Conservation (phyloP, 306 rosid genomes). For the Prunus mongolica region DNA sequence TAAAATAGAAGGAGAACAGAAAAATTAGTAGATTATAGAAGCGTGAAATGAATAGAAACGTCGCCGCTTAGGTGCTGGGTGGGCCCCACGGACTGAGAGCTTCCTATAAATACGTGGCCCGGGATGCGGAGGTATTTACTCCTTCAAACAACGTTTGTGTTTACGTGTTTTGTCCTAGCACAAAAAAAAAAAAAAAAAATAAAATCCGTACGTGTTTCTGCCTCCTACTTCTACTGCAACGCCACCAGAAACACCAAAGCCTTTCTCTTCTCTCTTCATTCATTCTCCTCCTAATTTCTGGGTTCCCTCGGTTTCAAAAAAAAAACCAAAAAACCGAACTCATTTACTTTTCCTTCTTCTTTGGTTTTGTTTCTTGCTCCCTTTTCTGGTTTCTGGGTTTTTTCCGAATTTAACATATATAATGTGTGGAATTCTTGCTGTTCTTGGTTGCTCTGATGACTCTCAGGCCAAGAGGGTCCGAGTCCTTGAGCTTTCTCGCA, state of each 20-base stretch:
- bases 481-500: conserved; percentile 68
- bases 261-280: not conserved
- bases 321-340: no score
- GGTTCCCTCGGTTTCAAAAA: not conserved
- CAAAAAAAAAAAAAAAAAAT: not conserved
- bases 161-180: not conserved
- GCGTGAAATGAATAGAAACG: not conserved
- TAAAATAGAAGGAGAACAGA: not conserved
- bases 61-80: not conserved
- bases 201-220: conserved; percentile 20
- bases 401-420: not conserved
- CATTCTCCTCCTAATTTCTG: not conserved
- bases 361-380: not conserved
- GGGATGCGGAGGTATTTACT: conserved; percentile 13
- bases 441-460: conserved; percentile 84
- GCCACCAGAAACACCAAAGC: not conserved
- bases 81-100: not conserved
- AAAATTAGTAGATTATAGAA: not conserved
- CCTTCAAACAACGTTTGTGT: not conserved
- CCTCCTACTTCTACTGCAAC: not conserved
- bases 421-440: conserved; percentile 98
- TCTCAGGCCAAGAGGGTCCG: conserved; percentile 86
- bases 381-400: not conserved
- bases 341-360: not conserved
- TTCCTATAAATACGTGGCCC: conserved; percentile 50